Percentiles rank a stretch among this genome's conserved stretches.
Evolutionary conservation across 2,329 filamentous ascomycete genomes (phyloP).

Genomic region (Botrytis pseudocinerea): DNA sequence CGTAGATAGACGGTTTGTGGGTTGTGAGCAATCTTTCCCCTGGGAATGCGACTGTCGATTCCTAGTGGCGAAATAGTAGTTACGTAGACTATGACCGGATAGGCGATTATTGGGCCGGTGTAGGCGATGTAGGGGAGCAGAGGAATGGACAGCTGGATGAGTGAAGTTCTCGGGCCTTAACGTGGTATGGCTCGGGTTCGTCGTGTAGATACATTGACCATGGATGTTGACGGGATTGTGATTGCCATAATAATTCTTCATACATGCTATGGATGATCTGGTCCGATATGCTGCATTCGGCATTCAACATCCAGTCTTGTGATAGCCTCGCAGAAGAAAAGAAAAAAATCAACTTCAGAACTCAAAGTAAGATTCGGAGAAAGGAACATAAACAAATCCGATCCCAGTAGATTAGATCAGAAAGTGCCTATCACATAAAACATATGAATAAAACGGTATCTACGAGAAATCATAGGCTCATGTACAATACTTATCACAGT

Average conservation of each 20-base stretch:
- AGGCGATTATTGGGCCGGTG: not conserved
- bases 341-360: not conserved
- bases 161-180: not conserved
- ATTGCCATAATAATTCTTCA: not conserved
- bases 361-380: not conserved
- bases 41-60: not conserved
- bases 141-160: not conserved
- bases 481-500: not conserved
- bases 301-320: not conserved
- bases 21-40: slow-evolving; percentile 10
- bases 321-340: not conserved
- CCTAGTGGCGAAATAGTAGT: not conserved
- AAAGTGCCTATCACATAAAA: not conserved
- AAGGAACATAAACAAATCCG: not conserved
- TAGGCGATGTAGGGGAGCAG: not conserved
- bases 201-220: not conserved
- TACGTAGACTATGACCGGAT: not conserved
- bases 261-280: not conserved
- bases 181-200: not conserved
- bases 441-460: not conserved
- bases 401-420: not conserved
- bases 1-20: slow-evolving; percentile 16
- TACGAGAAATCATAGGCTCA: not conserved
- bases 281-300: not conserved
- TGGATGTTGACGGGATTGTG: not conserved